Evolutionary conservation across 2,329 filamentous ascomycete species (phyloP).

Genomic region (Trichoderma cornu-damae): DNA sequence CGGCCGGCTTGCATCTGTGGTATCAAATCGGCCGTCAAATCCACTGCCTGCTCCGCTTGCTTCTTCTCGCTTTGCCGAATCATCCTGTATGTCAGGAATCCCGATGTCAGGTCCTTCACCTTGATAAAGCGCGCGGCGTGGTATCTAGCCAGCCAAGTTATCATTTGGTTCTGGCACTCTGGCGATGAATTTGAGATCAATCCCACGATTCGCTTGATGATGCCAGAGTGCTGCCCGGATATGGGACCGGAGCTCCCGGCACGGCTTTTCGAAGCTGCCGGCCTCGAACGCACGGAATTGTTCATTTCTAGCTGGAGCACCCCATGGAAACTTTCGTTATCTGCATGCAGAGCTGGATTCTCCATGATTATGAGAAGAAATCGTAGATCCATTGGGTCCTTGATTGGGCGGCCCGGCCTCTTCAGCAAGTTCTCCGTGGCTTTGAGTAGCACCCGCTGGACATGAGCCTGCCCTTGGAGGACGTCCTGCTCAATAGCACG

Average conservation of each 20-base stretch:
- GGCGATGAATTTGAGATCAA: constrained; percentile 70
- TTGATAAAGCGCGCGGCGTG: constrained; percentile 62
- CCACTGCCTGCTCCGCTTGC: constrained; percentile 48
- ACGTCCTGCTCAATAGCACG: constrained; percentile 44
- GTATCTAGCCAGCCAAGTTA: constrained; percentile 72
- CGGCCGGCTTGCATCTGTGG: constrained; percentile 66
- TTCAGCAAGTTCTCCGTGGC: constrained; percentile 74
- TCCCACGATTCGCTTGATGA: constrained; percentile 80
- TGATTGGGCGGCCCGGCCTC: constrained; percentile 66
- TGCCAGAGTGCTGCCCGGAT: constrained; percentile 69
- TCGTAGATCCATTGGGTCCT: constrained; percentile 63
- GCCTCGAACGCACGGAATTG: constrained; percentile 1
- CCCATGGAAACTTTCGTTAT: constrained; percentile 38
- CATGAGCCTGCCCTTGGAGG: constrained; percentile 59
- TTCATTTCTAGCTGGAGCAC: constrained; percentile 32
- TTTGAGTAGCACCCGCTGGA: constrained; percentile 67
- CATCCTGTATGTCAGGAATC: constrained; percentile 77
- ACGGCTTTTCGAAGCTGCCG: constrained; percentile 21
- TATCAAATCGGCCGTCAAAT: constrained; percentile 63
- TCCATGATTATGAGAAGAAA: constrained; percentile 73
- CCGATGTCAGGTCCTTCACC: constrained; percentile 69
- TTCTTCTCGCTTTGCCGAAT: constrained; percentile 65
- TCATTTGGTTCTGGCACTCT: constrained; percentile 70
- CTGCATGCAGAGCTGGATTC: constrained; percentile 67
- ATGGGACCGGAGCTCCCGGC: constrained; percentile 38